Base-by-base conservation (phyloP, 2,329 filamentous ascomycete species). In the Penicillium italicum region DNA sequence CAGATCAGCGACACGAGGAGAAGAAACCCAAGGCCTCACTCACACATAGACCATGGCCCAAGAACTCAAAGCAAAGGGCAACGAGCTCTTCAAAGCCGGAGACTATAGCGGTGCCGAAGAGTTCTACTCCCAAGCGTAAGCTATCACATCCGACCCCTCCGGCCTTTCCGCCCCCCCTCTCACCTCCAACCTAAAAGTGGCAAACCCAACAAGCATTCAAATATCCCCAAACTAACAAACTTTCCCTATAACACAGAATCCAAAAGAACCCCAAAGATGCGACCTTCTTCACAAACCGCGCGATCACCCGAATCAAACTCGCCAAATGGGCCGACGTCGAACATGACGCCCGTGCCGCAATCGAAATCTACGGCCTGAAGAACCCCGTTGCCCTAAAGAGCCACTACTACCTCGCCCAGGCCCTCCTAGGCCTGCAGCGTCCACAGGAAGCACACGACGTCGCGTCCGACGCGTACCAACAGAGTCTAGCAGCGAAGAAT, bases 261-360 rank as follows among this genome's bases (percentile, higher is more conserved):
- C 85, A 89, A 65, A 85, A 86, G 69, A 90, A 96, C 73, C 82
- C 89, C 4, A 82, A 79, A 53, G 94, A 96, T 69, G 84, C 88
- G 1, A 80, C 88, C 30, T 82, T 96, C 48, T 97, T 91, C 76
- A 93, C 91, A 37, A 97, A 97, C 76, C 89, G 92, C 51, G 90
- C 91, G 49, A 88, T 96, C 76, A 86, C 88, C 4, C 85, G 91
- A 38, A 79, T 94, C 56, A 89, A 88, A 74, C 82, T 96, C 22
- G 76, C 81, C 57, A 79, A 85, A 64, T 95, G 87, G 84, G 82
- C 89, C 30, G 85, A 81, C 10, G 91, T 88, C 46, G 86, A 94
- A 60, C 78, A 84, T 57, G 92, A 97, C 74, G 93, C 91, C 69
- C 75, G 87, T 50, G 79, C 84, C 49, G 91, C 89, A 61, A 86